Evolutionary conservation across 2,329 filamentous ascomycete genomes (phyloP), one percentile per base, ranked within the genome.

Genomic region (Chaetomium strumarium): DNA sequence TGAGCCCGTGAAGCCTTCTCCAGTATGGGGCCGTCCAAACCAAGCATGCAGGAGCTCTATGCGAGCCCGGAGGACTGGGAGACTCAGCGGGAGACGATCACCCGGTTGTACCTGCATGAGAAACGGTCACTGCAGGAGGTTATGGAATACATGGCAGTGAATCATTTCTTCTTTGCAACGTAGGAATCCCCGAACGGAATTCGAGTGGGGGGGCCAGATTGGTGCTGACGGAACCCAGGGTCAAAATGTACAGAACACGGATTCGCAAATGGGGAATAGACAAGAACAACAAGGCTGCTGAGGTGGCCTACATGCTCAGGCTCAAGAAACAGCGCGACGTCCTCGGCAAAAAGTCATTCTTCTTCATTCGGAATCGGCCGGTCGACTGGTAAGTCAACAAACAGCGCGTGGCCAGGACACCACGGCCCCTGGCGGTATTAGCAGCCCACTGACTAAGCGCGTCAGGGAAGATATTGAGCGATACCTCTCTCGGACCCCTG

Each of bases 241-340:
- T 61, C 19, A 63, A 66, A 8, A 68, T 68, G 66, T 68, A 66
- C 60, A 64, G 67, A 46, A 64, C 63, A 1, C 61, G 66, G 13
- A 65, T 68, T 52, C 66, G 61, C 55, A 64, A 64, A 34, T 68
- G 66, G 66, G 62, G 59, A 2, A 55, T 68, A 8, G 59, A 65
- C 44, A 68, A 68, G 57, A 66, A 66, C 51, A 59, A 64, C 50
- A 67, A 66, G 53, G 60, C 59, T 0, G 42, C 56, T n/a, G 62
- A 66, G 51, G 65, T 67, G 1, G 57, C 60, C 29, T 53, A 58
- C 30, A 61, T 67, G 55, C 45, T 64, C 8, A 54, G 55, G 14
- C 40, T 67, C 16, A 59, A 63, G 36, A 57, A 61, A 33, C 52
- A 60, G 24, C 63, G 64, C 8, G 59, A 60, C 6, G 51, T 53